Base-by-base conservation (phyloP, 2,329 filamentous ascomycete species). In the Apiospora marii region DNA sequence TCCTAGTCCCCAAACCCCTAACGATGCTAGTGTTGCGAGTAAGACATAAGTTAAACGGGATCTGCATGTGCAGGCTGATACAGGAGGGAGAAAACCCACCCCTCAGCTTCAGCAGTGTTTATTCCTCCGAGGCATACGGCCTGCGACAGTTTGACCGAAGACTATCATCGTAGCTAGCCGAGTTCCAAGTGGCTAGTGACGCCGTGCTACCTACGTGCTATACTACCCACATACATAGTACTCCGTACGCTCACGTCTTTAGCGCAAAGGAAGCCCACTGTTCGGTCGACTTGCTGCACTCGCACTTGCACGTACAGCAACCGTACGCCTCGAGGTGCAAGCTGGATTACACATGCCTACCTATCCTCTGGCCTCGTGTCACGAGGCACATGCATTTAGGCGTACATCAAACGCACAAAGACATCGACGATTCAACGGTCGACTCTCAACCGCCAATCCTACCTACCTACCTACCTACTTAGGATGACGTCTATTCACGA, bases 41-140 rank as follows among this genome's bases (percentile, higher is more conserved):
- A 61, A 30, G 53, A 34, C 53, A 61, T 37, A 34, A 61, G 53
- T 61, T 12, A 27, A 61, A 22, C 53, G 53, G 53, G 53, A 61
- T 61, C 53, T 61, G 30, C 53, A 61, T 22, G 53, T n/a, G 53
- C 30, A 61, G 53, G 53, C 30, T 34, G 53, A 19, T 10, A n/a
- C 30, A 34, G 34, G 16, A 34, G 34, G 16, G 53, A 22, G 27
- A 37, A 22, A 61, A 61, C 1, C 16, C 27, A 61, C 27, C 16
- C 53, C 37, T 22, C 53, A 61, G 53, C 53, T 61, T 34, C 30
- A n/a, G 30, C 12, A 5, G 4, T 8, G 3, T 30, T 22, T 61
- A 3, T 34, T 37, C 14, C 53, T 34, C 53, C 27, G 30, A 34
- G 53, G 53, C 53, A 30, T 37, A 37, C 53, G 53, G 19, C 30